Percentiles rank a stretch among this genome's conserved stretches.
These are phyloP conservation scores for Colletotrichum costaricense DNA, from an alignment of 2,329 filamentous ascomycete species.

Conservation along the genomic window DNA sequence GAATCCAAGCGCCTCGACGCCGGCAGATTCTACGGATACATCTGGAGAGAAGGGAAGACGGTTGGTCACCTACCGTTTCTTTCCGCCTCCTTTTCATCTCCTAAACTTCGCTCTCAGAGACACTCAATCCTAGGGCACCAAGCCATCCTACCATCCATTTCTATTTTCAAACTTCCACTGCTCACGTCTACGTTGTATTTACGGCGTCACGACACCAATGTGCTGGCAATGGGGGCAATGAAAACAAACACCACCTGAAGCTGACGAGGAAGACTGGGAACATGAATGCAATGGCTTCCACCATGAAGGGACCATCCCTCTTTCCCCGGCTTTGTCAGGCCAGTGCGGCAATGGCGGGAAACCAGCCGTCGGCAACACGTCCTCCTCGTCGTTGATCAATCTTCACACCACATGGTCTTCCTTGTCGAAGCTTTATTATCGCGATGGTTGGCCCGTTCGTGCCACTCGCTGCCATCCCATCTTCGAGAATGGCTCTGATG, in stretches of 20 bases:
- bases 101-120: neutral
- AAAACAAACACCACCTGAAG: neutral
- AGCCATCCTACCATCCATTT: neutral
- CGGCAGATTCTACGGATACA: neutral
- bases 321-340: neutral
- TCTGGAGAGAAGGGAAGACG: neutral
- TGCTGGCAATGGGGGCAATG: neutral
- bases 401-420: neutral
- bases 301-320: constrained; percentile 6
- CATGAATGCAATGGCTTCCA: neutral
- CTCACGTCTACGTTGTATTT: neutral
- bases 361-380: neutral
- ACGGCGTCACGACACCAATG: neutral
- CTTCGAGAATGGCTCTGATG: neutral
- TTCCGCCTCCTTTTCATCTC: neutral
- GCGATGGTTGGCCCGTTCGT: neutral
- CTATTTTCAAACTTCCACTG: neutral
- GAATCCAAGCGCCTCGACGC: constrained; percentile 1
- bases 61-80: neutral
- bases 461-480: neutral
- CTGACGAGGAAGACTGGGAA: neutral
- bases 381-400: neutral
- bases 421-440: neutral
- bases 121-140: neutral
- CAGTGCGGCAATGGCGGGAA: neutral